A percentile compares a stretch with the other conserved stretches of the same genome.
Evolutionary conservation across 2,329 filamentous ascomycete genomes (phyloP).

Genomic region (Fusarium sp.): DNA sequence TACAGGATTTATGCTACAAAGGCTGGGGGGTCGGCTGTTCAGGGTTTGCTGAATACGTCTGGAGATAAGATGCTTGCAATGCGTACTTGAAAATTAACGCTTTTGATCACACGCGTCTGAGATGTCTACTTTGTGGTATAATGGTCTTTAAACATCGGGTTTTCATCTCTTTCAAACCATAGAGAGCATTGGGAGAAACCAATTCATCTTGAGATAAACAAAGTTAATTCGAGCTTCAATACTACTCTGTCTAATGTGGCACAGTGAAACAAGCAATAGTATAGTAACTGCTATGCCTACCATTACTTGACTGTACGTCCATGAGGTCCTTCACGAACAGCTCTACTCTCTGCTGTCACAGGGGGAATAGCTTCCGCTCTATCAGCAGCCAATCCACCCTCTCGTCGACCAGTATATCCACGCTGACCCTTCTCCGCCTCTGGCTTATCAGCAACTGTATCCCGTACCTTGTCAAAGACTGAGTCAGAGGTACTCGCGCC

Average conservation of each 20-base stretch:
- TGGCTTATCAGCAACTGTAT: slow-evolving; percentile 3
- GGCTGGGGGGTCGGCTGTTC: no score
- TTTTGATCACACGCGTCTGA: no score
- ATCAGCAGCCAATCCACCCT: not conserved
- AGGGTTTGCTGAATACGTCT: no score
- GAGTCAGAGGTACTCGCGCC: not conserved
- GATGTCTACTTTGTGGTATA: no score
- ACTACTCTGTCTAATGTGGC: not conserved
- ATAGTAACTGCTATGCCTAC: not conserved
- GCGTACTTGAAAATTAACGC: no score
- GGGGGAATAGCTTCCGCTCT: not conserved
- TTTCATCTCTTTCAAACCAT: not conserved
- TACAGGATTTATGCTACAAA: not conserved
- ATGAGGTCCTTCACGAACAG: not conserved
- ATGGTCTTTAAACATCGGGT: no score
- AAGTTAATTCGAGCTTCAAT: not conserved
- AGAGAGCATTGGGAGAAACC: not conserved
- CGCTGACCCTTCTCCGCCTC: not conserved
- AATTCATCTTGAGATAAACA: not conserved
- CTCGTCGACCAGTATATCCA: not conserved
- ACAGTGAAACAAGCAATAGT: not conserved
- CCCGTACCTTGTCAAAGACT: not conserved
- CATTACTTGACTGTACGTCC: not conserved
- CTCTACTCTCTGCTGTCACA: not conserved
- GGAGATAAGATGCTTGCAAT: no score